Evolutionary conservation across 2,329 filamentous ascomycete species (phyloP).

Genomic region (Fusarium guadeloupense): DNA sequence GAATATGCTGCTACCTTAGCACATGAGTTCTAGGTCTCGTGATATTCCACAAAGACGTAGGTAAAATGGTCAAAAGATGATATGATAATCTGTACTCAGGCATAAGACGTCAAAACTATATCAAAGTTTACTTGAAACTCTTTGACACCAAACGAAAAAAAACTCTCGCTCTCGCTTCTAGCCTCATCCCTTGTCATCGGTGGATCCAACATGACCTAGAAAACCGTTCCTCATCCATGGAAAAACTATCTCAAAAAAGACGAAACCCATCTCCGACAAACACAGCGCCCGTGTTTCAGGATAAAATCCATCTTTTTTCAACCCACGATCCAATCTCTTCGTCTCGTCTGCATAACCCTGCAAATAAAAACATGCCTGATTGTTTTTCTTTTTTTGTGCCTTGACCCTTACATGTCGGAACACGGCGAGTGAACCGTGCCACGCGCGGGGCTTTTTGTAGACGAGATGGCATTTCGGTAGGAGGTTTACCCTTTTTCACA

Average conservation of each 20-base stretch:
- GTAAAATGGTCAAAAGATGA: too few species aligned
- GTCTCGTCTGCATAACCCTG: conserved; percentile 5
- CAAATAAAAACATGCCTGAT: not conserved
- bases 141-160: too few species aligned
- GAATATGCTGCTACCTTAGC: too few species aligned
- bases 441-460: not conserved
- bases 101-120: not conserved
- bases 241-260: conserved; percentile 28
- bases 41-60: too few species aligned
- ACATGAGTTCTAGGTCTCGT: too few species aligned
- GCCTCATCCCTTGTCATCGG: not conserved
- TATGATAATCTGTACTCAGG: too few species aligned
- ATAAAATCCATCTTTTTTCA: conserved; percentile 5
- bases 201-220: too few species aligned
- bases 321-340: not conserved
- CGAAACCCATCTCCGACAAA: conserved; percentile 32
- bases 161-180: not conserved
- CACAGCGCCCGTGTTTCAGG: conserved; percentile 28
- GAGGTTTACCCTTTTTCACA: not conserved
- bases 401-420: conserved; percentile 5
- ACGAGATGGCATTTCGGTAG: not conserved
- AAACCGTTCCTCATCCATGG: conserved; percentile 26
- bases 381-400: conserved; percentile 8
- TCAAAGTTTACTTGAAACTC: not conserved
- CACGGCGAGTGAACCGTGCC: not conserved